phyloP scores from a whole-genome alignment of 148 eudicot genomes.

The Vaccinium myrtillus region DNA sequence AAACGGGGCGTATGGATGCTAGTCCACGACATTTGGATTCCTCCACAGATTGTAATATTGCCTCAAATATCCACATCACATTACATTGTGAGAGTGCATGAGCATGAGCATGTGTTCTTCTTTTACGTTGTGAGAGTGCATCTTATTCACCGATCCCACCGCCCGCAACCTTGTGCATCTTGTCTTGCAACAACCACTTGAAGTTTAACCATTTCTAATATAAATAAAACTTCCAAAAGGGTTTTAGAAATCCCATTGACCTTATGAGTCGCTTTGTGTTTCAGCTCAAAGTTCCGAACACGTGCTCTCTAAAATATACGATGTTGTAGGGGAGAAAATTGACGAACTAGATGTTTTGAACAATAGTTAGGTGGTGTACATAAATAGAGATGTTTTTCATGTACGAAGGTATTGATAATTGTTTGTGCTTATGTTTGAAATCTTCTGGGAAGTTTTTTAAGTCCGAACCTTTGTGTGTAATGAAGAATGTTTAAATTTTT shows the following conservation, averaged over 20 bases:
- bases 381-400: too few relatives aligned
- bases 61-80: neutral
- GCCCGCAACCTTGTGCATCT: neutral
- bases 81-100: neutral
- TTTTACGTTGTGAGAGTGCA: neutral
- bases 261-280: neutral
- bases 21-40: neutral
- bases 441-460: too few relatives aligned
- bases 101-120: neutral
- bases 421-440: too few relatives aligned
- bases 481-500: too few relatives aligned
- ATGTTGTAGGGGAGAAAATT: too few relatives aligned
- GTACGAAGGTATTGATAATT: too few relatives aligned
- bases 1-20: too few relatives aligned
- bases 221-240: neutral
- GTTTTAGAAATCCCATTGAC: neutral
- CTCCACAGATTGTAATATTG: neutral
- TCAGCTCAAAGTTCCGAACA: neutral
- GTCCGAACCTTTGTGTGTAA: too few relatives aligned
- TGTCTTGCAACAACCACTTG: neutral
- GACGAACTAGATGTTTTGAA: too few relatives aligned
- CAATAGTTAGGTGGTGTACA: too few relatives aligned
- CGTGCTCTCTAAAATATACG: too few relatives aligned
- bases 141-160: neutral
- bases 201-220: neutral